Percentiles rank a stretch among this genome's conserved stretches.
Evolutionary conservation across 257 asterid genomes (phyloP).

Genomic region (Rhazya stricta): DNA sequence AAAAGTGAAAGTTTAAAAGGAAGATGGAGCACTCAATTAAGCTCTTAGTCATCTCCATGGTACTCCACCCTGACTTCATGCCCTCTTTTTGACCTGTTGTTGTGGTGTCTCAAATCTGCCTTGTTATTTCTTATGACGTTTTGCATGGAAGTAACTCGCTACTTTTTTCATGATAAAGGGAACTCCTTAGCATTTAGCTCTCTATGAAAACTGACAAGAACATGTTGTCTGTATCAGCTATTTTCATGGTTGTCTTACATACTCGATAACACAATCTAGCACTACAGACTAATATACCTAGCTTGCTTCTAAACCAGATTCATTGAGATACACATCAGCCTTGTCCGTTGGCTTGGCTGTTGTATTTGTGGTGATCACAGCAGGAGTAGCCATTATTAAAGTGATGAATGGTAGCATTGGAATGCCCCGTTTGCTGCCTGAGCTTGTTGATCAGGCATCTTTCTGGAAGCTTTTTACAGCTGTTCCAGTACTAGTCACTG

Average conservation of each 20-base stretch:
- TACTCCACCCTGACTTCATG: too few relatives aligned
- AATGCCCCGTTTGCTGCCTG: constrained; percentile 68
- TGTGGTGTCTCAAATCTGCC: too few relatives aligned
- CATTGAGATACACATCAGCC: constrained; percentile 86
- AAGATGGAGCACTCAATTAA: background rate
- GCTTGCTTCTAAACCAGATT: constrained; percentile 40
- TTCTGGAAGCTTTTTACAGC: constrained; percentile 87
- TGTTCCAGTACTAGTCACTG: constrained; percentile 79
- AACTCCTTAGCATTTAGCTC: background rate
- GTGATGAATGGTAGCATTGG: constrained; percentile 64
- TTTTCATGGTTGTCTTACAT: background rate
- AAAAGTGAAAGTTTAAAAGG: background rate
- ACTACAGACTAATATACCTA: background rate
- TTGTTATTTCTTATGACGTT: too few relatives aligned
- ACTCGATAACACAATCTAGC: background rate
- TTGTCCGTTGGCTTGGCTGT: constrained; percentile 74
- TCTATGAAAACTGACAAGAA: background rate
- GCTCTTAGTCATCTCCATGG: background rate
- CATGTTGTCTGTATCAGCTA: background rate
- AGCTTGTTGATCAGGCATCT: constrained; percentile 67
- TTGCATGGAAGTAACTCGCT: background rate
- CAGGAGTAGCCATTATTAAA: constrained; percentile 61
- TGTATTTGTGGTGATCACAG: constrained; percentile 75
- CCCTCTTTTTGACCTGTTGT: too few relatives aligned
- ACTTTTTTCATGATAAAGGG: too few relatives aligned